These are phyloP conservation scores for Laetiporus sulphureus DNA, from an alignment of 1,284 basidiomycete species.

Conservation along the genomic window DNA sequence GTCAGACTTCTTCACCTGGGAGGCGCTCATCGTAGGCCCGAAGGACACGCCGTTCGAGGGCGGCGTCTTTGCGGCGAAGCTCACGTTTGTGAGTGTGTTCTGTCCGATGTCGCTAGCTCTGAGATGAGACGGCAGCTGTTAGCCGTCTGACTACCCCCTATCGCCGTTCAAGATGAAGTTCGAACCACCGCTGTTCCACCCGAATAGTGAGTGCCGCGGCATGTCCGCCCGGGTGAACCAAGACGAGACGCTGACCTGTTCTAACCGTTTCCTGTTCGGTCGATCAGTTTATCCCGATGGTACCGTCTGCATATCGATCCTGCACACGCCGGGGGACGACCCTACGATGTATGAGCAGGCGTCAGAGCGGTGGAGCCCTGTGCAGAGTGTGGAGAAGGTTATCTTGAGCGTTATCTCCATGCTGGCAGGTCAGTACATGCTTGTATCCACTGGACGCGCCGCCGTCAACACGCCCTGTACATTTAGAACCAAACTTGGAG, in stretches of 20 bases:
- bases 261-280: not conserved
- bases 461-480: slow-evolving; percentile 3
- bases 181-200: slow-evolving; percentile 95
- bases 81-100: slow-evolving; percentile 87
- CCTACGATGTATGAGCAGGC: slow-evolving; percentile 89
- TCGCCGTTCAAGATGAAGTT: slow-evolving; percentile 99
- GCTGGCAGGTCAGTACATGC: slow-evolving; percentile 73
- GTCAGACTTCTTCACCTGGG: slow-evolving; percentile 97
- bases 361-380: slow-evolving; percentile 96
- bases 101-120: slow-evolving; percentile 6
- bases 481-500: slow-evolving; percentile 93
- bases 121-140: not conserved
- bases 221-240: not conserved
- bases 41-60: slow-evolving; percentile 99
- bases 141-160: slow-evolving; percentile 91
- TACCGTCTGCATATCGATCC: slow-evolving; percentile 96
- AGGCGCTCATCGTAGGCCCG: slow-evolving; percentile 93
- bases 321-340: slow-evolving; percentile 96
- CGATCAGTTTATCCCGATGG: slow-evolving; percentile 84
- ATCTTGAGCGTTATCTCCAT: slow-evolving; percentile 94
- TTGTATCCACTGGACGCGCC: slow-evolving; percentile 5
- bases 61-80: slow-evolving; percentile 89
- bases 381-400: slow-evolving; percentile 96
- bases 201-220: slow-evolving; percentile 75
- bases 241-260: not conserved